These are phyloP conservation scores for Rosa rugosa DNA, from an alignment of 306 rosid species.

Conservation along the genomic window DNA sequence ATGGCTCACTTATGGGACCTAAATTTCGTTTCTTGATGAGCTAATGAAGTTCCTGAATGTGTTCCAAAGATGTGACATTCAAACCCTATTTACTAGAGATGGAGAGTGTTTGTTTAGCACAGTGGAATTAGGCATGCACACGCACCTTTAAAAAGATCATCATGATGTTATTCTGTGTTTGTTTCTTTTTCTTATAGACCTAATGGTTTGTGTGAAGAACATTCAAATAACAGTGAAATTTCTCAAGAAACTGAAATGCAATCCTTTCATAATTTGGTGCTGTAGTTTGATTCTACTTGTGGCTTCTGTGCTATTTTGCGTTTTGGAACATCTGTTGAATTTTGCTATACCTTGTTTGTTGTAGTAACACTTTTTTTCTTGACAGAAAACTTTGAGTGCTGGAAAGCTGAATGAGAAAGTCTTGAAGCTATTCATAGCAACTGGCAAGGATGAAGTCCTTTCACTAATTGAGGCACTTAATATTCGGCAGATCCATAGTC, in stretches of 20 bases:
- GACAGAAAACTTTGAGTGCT: constrained; percentile 80
- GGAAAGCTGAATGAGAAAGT: constrained; percentile 90
- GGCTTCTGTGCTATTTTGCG: not conserved
- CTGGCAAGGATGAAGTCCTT: constrained; percentile 88
- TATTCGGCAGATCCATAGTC: constrained; percentile 64
- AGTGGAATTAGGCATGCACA: not conserved
- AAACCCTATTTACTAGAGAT: not conserved
- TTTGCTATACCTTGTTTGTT: not conserved
- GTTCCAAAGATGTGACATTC: not conserved
- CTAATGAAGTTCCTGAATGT: not conserved
- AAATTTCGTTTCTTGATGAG: not conserved
- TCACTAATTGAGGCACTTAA: constrained; percentile 71
- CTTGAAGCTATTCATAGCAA: constrained; percentile 70
- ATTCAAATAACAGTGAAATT: not conserved
- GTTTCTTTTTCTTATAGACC: not conserved
- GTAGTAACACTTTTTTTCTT: constrained; percentile 11
- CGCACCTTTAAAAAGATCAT: not conserved
- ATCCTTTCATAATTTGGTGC: not conserved
- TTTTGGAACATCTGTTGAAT: not conserved
- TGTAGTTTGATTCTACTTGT: not conserved
- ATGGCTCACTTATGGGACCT: not conserved
- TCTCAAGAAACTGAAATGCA: too few species aligned
- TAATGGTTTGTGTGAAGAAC: not conserved
- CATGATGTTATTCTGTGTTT: not conserved
- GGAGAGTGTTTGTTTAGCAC: not conserved